A percentile compares a stretch with the other conserved stretches of the same genome.
These are phyloP conservation scores for Buddleja alternifolia DNA, from an alignment of 257 asterid genomes.

Conservation along the genomic window DNA sequence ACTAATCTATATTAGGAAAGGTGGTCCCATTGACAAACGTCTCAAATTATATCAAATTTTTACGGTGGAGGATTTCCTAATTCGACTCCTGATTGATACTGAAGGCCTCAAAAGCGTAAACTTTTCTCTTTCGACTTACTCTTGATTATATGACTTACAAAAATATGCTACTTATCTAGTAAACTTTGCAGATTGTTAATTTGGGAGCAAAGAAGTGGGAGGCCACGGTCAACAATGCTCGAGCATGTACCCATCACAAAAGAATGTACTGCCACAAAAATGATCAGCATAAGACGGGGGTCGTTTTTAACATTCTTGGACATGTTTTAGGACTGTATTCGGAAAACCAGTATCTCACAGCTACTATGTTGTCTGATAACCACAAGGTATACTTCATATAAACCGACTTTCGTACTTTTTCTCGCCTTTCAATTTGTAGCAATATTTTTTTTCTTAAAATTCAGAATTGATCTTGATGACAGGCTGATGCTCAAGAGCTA, in stretches of 20 bases:
- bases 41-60: constrained; percentile 19
- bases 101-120: constrained; percentile 41
- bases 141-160: background rate
- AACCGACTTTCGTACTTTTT: too few relatives aligned
- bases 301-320: constrained; percentile 41
- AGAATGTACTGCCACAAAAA: constrained; percentile 23
- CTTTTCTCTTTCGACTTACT: background rate
- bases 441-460: too few relatives aligned
- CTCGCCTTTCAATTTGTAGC: too few relatives aligned
- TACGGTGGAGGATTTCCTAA: constrained; percentile 47
- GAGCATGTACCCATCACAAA: constrained; percentile 30
- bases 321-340: constrained; percentile 29
- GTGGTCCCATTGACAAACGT: constrained; percentile 17
- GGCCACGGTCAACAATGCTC: constrained; percentile 41
- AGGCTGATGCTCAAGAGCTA: too few relatives aligned
- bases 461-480: too few relatives aligned
- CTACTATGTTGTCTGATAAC: too few relatives aligned
- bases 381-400: too few relatives aligned
- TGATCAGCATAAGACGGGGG: constrained; percentile 1
- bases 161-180: background rate
- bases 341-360: background rate
- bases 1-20: constrained; percentile 26
- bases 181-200: constrained; percentile 36
- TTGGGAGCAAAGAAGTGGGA: constrained; percentile 29
- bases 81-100: constrained; percentile 34